phyloP scores from a whole-genome alignment of 2,329 filamentous ascomycete genomes.

The Ophiostoma ips region DNA sequence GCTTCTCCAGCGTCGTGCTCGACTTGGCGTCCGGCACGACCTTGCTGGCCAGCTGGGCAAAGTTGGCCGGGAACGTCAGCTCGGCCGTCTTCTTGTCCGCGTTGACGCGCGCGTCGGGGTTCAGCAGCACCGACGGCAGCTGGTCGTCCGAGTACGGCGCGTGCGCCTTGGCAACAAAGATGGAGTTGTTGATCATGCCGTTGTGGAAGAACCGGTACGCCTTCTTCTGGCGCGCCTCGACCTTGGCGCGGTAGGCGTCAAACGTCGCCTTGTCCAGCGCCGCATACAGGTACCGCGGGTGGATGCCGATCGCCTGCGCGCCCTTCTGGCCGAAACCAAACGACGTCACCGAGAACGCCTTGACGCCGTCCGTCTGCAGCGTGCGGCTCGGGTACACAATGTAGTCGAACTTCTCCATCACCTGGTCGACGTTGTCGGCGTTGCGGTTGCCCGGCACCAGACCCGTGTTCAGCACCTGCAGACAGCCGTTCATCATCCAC shows the following conservation, averaged over 20 bases:
- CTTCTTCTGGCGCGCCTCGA: constrained; percentile 91
- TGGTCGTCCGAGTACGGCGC: constrained; percentile 82
- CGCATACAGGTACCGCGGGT: constrained; percentile 90
- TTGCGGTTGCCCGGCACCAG: constrained; percentile 95
- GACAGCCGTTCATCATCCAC: constrained; percentile 98
- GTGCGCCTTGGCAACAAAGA: constrained; percentile 91
- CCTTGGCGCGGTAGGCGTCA: constrained; percentile 70
- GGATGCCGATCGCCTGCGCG: constrained; percentile 90
- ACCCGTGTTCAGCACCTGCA: constrained; percentile 89
- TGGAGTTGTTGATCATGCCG: constrained; percentile 90
- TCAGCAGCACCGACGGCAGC: constrained; percentile 78
- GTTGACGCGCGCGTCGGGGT: constrained; percentile 77
- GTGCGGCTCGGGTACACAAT: constrained; percentile 92
- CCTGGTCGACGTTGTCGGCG: constrained; percentile 88
- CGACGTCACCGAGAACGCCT: constrained; percentile 96
- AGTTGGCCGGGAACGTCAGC: constrained; percentile 57
- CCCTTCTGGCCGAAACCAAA: constrained; percentile 99
- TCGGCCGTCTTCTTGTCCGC: constrained; percentile 76
- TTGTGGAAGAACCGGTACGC: constrained; percentile 98
- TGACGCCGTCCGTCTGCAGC: constrained; percentile 95
- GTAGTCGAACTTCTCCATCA: constrained; percentile 96
- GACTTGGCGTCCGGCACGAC: constrained; percentile 25
- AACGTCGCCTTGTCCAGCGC: constrained; percentile 82
- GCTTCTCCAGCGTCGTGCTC: constrained; percentile 48
- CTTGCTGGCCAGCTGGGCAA: constrained; percentile 48